phyloP scores from a whole-genome alignment of 257 asterid genomes.

The Penstemon eatonii region DNA sequence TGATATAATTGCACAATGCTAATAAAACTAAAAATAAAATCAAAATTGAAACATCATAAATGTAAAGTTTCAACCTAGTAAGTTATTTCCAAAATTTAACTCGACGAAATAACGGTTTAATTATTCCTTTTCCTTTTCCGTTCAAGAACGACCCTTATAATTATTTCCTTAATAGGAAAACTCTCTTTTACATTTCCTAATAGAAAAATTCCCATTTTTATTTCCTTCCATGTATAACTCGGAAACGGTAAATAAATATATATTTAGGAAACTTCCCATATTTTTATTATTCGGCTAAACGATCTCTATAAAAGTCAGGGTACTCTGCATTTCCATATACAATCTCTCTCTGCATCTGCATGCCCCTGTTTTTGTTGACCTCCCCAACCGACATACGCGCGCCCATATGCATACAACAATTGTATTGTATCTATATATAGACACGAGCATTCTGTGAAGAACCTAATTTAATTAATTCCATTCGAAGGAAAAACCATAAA shows the following conservation, averaged over 20 bases:
- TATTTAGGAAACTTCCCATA: too few species aligned
- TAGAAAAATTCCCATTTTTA: too few species aligned
- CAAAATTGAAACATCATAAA: too few species aligned
- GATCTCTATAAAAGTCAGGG: neutral
- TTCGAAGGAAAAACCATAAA: neutral
- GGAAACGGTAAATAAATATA: too few species aligned
- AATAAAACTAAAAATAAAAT: too few species aligned
- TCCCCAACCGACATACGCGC: conserved; percentile 12
- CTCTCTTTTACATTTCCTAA: neutral
- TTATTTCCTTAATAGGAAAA: neutral
- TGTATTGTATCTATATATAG: neutral
- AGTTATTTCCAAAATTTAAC: too few species aligned
- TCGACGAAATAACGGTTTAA: too few species aligned
- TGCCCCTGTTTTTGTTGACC: conserved; percentile 31
- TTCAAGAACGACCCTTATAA: neutral
- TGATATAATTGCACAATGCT: too few species aligned
- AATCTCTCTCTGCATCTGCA: conserved; percentile 29
- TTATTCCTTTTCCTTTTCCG: too few species aligned
- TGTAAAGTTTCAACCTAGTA: too few species aligned
- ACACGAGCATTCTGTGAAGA: conserved; percentile 24
- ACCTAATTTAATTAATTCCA: conserved; percentile 22
- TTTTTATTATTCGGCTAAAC: too few species aligned
- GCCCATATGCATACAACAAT: neutral
- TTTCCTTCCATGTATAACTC: too few species aligned
- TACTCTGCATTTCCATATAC: neutral